Percentiles rank a stretch among this genome's conserved stretches.
phyloP scores from a whole-genome alignment of 768 basidiomycete species.

The Russula sp. region DNA sequence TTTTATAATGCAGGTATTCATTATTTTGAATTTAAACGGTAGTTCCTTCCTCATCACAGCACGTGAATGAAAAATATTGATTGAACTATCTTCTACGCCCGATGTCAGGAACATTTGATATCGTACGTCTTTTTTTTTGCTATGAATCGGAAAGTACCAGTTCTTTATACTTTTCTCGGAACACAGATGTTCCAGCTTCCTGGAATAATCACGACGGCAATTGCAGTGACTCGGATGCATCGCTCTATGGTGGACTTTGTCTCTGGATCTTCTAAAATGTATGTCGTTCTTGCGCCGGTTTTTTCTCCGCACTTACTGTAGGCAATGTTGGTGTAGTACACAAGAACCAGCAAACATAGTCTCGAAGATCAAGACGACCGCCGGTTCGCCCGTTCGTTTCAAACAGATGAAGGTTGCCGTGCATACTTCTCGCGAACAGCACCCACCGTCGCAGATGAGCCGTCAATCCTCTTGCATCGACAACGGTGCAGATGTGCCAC shows the following conservation, averaged over 20 bases:
- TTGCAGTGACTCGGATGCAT: not conserved
- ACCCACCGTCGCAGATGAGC: not conserved
- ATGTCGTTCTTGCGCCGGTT: not conserved
- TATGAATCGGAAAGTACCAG: too few relatives aligned
- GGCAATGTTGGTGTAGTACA: too few relatives aligned
- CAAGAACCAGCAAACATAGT: too few relatives aligned
- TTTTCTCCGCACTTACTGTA: not conserved
- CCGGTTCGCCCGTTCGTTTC: not conserved
- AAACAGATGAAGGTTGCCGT: not conserved
- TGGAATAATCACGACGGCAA: not conserved
- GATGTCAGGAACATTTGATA: not conserved
- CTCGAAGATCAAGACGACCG: not conserved
- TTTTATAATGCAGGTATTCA: not conserved
- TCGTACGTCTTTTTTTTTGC: not conserved
- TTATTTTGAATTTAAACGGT: not conserved
- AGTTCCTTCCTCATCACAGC: not conserved
- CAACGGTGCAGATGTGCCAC: too few relatives aligned
- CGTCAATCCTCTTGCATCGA: too few relatives aligned
- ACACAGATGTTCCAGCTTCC: not conserved
- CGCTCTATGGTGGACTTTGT: not conserved
- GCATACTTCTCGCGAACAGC: not conserved
- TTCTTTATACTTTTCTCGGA: not conserved
- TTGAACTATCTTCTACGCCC: too few relatives aligned
- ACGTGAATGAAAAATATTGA: not conserved
- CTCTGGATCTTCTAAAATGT: not conserved